Evolutionary conservation across 192 early-diverging fungal species (phyloP).

Genomic region (Entomortierella lignicola): DNA sequence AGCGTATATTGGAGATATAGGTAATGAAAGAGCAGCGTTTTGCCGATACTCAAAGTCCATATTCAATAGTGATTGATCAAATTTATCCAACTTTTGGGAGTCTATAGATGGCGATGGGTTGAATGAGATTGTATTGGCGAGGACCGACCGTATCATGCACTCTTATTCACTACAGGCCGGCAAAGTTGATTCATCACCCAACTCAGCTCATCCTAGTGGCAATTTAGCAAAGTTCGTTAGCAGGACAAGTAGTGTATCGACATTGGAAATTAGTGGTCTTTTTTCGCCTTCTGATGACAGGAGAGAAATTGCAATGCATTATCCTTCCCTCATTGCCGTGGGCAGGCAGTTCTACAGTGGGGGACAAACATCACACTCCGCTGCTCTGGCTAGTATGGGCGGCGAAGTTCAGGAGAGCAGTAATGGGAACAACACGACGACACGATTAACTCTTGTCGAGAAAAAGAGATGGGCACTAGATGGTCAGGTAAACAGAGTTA

Average conservation of each 20-base stretch:
- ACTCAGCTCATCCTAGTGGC: slow-evolving; percentile 5
- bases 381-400: background rate
- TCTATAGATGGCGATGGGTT: slow-evolving; percentile 62
- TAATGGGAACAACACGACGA: slow-evolving; percentile 1
- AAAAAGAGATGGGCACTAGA: slow-evolving; percentile 67
- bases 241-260: slow-evolving; percentile 42
- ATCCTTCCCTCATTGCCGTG: slow-evolving; percentile 23
- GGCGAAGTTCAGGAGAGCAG: slow-evolving; percentile 3
- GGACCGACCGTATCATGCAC: slow-evolving; percentile 68
- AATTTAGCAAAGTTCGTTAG: slow-evolving; percentile 34
- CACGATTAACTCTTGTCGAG: slow-evolving; percentile 34
- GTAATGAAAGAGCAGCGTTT: slow-evolving; percentile 17
- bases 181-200: slow-evolving; percentile 11
- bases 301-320: slow-evolving; percentile 33
- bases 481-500: slow-evolving; percentile 60
- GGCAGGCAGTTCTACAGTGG: slow-evolving; percentile 8
- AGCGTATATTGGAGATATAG: slow-evolving; percentile 67
- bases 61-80: too few relatives aligned
- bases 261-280: slow-evolving; percentile 42
- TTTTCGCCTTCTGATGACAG: slow-evolving; percentile 42
- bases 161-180: slow-evolving; percentile 54
- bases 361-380: background rate
- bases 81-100: too few relatives aligned
- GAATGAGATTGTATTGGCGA: slow-evolving; percentile 66
- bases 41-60: too few relatives aligned